phyloP scores from a whole-genome alignment of 345 rosid species.

The Draba incana region DNA sequence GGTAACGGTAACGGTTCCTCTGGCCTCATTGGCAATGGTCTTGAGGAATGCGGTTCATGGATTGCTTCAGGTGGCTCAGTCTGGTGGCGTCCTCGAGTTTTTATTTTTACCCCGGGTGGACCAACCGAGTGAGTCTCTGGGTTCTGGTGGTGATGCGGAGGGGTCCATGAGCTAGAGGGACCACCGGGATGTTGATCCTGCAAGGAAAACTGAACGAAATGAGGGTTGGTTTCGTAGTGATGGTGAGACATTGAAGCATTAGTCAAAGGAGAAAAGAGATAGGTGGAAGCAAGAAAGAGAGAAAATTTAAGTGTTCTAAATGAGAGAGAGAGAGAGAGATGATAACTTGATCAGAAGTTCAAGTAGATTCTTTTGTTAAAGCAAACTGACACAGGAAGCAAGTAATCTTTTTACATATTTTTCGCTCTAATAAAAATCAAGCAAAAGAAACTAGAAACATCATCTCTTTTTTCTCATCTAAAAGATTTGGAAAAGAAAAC shows the following conservation, averaged over 20 bases:
- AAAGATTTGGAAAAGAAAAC: slow-evolving; percentile 2
- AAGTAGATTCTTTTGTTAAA: slow-evolving; percentile 60
- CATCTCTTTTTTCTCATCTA: slow-evolving; percentile 15
- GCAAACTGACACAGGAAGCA: slow-evolving; percentile 57
- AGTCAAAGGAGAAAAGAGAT: slow-evolving; percentile 15
- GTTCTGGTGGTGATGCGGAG: slow-evolving; percentile 31
- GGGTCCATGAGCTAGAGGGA: slow-evolving; percentile 31
- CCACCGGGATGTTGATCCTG: slow-evolving; percentile 42
- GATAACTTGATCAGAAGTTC: slow-evolving; percentile 65
- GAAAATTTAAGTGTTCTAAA: slow-evolving; percentile 29
- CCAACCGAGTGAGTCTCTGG: slow-evolving; percentile 26
- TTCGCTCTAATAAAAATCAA: background rate
- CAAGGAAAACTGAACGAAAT: slow-evolving; percentile 43
- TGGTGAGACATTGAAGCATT: slow-evolving; percentile 43
- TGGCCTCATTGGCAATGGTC: slow-evolving; percentile 42
- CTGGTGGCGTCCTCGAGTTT: slow-evolving; percentile 39
- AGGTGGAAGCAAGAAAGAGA: slow-evolving; percentile 32
- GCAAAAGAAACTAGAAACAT: slow-evolving; percentile 19
- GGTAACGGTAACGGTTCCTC: slow-evolving; percentile 39
- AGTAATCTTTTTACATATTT: slow-evolving; percentile 53
- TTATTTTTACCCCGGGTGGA: slow-evolving; percentile 31
- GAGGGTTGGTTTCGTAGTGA: slow-evolving; percentile 65
- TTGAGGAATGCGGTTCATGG: slow-evolving; percentile 36
- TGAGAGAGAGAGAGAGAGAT: slow-evolving; percentile 41
- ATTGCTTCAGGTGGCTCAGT: slow-evolving; percentile 24